phyloP scores from a whole-genome alignment of 305 asterid genomes.

The Petunia hybrid region DNA sequence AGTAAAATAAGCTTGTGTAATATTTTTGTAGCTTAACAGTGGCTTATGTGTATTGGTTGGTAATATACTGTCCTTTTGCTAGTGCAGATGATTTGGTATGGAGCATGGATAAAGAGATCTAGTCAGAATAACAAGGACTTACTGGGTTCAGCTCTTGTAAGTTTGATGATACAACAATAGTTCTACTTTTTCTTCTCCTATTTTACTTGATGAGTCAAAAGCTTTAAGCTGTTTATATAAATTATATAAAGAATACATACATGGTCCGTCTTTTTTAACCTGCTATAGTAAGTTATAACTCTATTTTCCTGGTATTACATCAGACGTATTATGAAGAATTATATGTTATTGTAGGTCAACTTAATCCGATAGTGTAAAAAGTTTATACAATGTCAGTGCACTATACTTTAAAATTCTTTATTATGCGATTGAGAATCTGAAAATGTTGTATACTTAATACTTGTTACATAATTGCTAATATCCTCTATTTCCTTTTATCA shows the following conservation, averaged over 20 bases:
- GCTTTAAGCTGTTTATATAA: too few species aligned
- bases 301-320: neutral
- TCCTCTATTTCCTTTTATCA: constrained; percentile 23
- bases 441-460: neutral
- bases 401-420: neutral
- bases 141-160: constrained; percentile 53
- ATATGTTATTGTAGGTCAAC: too few species aligned
- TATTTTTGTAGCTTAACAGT: neutral
- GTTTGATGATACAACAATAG: constrained; percentile 22
- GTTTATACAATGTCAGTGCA: too few species aligned
- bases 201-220: too few species aligned
- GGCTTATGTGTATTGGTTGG: neutral
- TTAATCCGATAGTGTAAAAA: neutral
- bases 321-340: neutral
- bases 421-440: neutral
- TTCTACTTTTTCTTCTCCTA: neutral
- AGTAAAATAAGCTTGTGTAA: too few species aligned
- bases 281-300: too few species aligned
- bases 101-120: constrained; percentile 68
- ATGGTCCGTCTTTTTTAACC: too few species aligned
- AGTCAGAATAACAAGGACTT: constrained; percentile 48
- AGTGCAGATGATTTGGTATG: constrained; percentile 68
- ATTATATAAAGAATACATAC: too few species aligned
- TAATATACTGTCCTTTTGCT: neutral
- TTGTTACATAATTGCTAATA: neutral